Conservation (phyloP, 495 filamentous ascomycete genomes). For the Acidiella bohemica region DNA sequence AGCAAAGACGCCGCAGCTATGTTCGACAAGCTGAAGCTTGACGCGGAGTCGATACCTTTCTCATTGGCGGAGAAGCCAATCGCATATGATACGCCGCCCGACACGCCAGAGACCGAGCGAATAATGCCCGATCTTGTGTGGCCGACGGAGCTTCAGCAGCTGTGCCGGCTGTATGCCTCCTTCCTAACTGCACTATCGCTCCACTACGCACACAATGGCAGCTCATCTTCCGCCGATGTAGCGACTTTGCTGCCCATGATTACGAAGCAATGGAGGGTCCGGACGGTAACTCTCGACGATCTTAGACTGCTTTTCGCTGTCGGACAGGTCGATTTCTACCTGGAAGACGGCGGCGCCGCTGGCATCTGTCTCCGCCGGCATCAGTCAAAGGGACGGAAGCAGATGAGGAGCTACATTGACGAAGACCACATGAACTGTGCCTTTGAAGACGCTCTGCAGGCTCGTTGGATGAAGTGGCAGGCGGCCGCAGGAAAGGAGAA, state of each 20-base stretch:
- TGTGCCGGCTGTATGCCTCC: constrained; percentile 42
- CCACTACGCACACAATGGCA: constrained; percentile 52
- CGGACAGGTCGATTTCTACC: constrained; percentile 26
- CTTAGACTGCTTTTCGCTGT: constrained; percentile 27
- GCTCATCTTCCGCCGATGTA: constrained; percentile 44
- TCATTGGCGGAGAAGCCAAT: background rate
- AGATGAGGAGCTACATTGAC: constrained; percentile 37
- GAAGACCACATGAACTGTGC: constrained; percentile 41
- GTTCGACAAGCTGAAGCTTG: constrained; percentile 11
- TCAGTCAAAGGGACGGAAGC: constrained; percentile 29
- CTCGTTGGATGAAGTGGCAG: constrained; percentile 33
- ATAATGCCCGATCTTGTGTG: constrained; percentile 18
- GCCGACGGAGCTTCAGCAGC: constrained; percentile 41
- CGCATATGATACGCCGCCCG: constrained; percentile 7
- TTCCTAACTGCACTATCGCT: constrained; percentile 46
- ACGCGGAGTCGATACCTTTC: constrained; percentile 8
- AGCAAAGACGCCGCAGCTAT: constrained; percentile 13
- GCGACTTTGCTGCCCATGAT: constrained; percentile 41
- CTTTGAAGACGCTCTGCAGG: constrained; percentile 39
- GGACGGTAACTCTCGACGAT: constrained; percentile 44
- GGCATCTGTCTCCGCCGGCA: constrained; percentile 36
- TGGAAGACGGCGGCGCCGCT: constrained; percentile 47
- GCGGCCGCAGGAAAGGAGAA: constrained; percentile 11
- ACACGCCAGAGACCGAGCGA: constrained; percentile 3
- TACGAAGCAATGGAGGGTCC: constrained; percentile 47